Evolutionary conservation across 768 basidiomycete species (phyloP), one percentile per base, ranked within the genome.

Genomic region (Coprinellus micaceus): DNA sequence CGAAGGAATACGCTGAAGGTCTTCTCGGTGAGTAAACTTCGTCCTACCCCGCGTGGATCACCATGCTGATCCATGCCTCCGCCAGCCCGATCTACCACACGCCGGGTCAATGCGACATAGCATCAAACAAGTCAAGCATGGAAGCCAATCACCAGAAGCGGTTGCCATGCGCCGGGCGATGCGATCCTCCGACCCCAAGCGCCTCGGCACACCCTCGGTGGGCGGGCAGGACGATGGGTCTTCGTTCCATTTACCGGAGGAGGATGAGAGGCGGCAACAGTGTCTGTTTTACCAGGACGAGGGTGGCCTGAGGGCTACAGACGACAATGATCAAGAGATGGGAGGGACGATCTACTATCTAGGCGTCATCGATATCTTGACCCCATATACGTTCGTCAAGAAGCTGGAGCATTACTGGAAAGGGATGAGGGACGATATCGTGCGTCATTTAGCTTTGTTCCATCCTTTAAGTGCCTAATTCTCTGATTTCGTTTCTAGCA

Each of bases 261-360:
- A 81, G 13, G 57, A 56, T 1, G 81, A 83, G 33, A 83, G 89
- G 56, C 73, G 82, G 15, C 77, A 84, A 30, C 82, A 91, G 56
- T 93, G 96, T 67, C 70, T 98, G 25, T 99, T 99, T 71, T 98
- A 97, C 67, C 92, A 95, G 64, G 95, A 99, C 66, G 97, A 98
- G 63, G 94, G 94, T 12, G 97, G 97, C 0, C 67, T 96, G 43
- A 81, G 89, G 29, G 92, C 94, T 33, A 97, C 96, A 17, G 85
- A 95, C 68, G 95, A 98, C 64, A 71, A 70, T 9, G 96, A 98
- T 68, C 77, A 81, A 19, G 70, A 77, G 1, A 70, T 87, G 71
- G 39, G 47, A 11, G 86, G 88, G 60, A 83, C 83, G 46, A 88
- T 97, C 54, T 97, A 96, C 70, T 98, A 98, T 69, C 77, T 98